phyloP scores from a whole-genome alignment of 2,329 filamentous ascomycete species.

The Furcasterigmium furcatum region DNA sequence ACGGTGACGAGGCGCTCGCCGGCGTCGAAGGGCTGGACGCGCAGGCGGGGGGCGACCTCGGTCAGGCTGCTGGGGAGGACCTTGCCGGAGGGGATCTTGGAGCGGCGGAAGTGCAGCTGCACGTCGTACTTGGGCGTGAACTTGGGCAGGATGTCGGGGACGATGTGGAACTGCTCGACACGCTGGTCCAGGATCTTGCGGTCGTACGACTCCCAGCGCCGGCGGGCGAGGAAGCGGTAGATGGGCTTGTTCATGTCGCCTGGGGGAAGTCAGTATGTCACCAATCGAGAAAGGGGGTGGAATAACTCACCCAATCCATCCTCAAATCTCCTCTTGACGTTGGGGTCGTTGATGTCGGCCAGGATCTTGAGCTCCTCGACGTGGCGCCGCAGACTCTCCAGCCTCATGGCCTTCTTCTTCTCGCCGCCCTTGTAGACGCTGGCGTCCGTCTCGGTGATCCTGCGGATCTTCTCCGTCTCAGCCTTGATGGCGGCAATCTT shows the following conservation, averaged over 20 bases:
- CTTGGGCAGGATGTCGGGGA: constrained; percentile 82
- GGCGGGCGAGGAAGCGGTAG: constrained; percentile 84
- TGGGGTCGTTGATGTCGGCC: constrained; percentile 91
- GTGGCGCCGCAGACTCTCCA: constrained; percentile 68
- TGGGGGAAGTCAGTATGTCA: constrained; percentile 29
- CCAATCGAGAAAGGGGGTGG: neutral
- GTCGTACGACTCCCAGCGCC: constrained; percentile 84
- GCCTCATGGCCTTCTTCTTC: constrained; percentile 59
- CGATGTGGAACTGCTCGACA: constrained; percentile 79
- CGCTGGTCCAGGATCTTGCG: constrained; percentile 79
- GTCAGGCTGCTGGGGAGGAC: constrained; percentile 73
- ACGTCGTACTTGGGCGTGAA: constrained; percentile 79
- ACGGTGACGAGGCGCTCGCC: constrained; percentile 81
- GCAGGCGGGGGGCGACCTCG: constrained; percentile 70
- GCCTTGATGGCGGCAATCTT: constrained; percentile 72
- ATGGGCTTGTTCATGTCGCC: constrained; percentile 96
- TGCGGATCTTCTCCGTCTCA: constrained; percentile 66
- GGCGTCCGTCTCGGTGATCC: constrained; percentile 57
- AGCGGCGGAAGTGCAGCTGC: constrained; percentile 72
- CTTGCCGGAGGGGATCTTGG: constrained; percentile 70
- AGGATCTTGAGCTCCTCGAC: constrained; percentile 80
- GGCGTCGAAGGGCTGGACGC: constrained; percentile 79
- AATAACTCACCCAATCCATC: constrained; percentile 73
- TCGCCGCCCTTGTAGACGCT: constrained; percentile 59
- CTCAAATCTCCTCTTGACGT: constrained; percentile 91